Conservation (phyloP, 495 filamentous ascomycete genomes). For the Neurospora sp. region DNA sequence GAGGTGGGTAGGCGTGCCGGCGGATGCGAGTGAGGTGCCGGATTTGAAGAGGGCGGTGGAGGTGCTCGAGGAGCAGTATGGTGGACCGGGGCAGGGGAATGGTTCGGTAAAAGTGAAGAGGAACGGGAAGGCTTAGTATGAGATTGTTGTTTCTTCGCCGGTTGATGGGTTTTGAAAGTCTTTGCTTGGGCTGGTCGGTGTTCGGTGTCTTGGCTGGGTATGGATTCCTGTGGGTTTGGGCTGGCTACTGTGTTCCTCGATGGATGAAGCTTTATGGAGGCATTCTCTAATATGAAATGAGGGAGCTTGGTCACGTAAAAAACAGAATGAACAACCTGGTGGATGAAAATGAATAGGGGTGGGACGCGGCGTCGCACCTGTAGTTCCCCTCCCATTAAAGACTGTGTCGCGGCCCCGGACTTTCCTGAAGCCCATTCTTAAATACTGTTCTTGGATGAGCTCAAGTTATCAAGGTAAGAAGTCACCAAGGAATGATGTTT, state of each 20-base stretch:
- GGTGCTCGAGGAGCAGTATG: constrained; percentile 11
- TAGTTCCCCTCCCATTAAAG: too few relatives aligned
- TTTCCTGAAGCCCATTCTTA: too few relatives aligned
- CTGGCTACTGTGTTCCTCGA: not conserved
- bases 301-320: not conserved
- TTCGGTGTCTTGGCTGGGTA: not conserved
- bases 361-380: too few relatives aligned
- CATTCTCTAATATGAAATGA: not conserved
- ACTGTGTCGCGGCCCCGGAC: too few relatives aligned
- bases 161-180: not conserved
- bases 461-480: too few relatives aligned
- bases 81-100: constrained; percentile 8
- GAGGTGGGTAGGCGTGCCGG: constrained; percentile 32
- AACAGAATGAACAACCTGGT: not conserved
- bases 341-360: not conserved
- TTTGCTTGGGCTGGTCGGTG: not conserved
- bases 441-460: too few relatives aligned
- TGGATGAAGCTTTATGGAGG: not conserved
- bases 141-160: constrained; percentile 5
- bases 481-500: too few relatives aligned
- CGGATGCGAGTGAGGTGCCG: constrained; percentile 38
- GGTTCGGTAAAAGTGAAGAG: constrained; percentile 28
- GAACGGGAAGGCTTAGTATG: constrained; percentile 9
- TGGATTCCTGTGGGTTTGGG: not conserved
- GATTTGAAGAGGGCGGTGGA: constrained; percentile 39